Conservation (phyloP, 1,284 basidiomycete species). For the Papiliotrema fonsecae region DNA sequence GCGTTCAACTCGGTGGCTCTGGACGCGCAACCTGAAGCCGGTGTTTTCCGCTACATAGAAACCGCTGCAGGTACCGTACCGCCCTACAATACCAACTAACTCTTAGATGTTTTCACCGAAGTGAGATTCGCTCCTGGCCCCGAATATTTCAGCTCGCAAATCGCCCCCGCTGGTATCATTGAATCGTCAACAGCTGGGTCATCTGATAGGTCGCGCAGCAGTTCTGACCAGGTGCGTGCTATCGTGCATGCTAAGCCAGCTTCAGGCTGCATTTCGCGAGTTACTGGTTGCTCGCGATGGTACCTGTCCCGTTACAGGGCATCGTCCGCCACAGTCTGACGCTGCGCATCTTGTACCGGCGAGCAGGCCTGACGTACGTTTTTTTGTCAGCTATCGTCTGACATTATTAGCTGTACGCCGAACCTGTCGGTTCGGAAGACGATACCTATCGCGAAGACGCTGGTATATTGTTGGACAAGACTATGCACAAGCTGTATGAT, state of each 20-base stretch:
- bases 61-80: neutral
- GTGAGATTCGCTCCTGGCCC: neutral
- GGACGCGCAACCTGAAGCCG: neutral
- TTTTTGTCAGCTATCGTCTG: neutral
- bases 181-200: neutral
- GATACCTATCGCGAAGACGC: neutral
- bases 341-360: neutral
- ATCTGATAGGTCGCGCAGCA: neutral
- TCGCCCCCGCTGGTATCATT: neutral
- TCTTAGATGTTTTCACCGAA: neutral
- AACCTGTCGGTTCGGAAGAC: neutral
- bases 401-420: neutral
- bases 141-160: neutral
- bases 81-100: neutral
- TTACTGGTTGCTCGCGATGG: neutral
- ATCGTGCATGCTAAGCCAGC: neutral
- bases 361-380: neutral
- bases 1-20: neutral
- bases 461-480: neutral
- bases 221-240: neutral
- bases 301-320: neutral
- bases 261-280: neutral
- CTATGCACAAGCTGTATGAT: slow-evolving; percentile 1
- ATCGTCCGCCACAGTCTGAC: neutral
- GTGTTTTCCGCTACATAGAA: neutral